Conservation (phyloP, 352 stramenopile species). For the Phytopythium oedochilum region DNA sequence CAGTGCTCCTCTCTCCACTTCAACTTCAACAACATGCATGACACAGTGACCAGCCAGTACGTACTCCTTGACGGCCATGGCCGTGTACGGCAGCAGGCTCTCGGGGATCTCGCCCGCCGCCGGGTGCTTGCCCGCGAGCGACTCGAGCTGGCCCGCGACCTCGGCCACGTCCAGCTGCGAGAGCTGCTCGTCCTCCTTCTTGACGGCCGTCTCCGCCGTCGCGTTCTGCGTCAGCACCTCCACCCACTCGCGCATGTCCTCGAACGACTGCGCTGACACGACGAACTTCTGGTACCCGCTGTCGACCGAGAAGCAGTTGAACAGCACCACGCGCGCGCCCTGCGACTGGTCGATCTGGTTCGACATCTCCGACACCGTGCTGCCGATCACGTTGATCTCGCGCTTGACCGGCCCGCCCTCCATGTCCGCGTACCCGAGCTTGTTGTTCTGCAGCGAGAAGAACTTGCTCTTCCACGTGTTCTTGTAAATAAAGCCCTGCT, state of each 20-base stretch:
- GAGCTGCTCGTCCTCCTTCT: constrained; percentile 67
- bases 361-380: constrained; percentile 70
- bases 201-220: constrained; percentile 70
- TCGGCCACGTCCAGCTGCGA: constrained; percentile 72
- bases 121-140: constrained; percentile 73
- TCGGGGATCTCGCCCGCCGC: constrained; percentile 63
- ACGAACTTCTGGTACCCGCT: constrained; percentile 81
- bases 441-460: constrained; percentile 87
- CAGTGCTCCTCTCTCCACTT: too few species aligned
- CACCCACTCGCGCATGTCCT: constrained; percentile 88
- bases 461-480: constrained; percentile 88
- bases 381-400: constrained; percentile 86
- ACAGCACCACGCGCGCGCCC: constrained; percentile 75
- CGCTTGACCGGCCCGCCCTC: constrained; percentile 83
- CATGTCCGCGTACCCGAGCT: constrained; percentile 72
- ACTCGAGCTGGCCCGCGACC: constrained; percentile 74
- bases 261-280: constrained; percentile 78
- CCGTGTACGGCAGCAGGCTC: constrained; percentile 70
- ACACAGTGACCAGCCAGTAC: constrained; percentile 12
- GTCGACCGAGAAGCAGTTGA: constrained; percentile 85
- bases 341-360: constrained; percentile 89
- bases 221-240: constrained; percentile 85
- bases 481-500: constrained; percentile 89
- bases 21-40: background rate
- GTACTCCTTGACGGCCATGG: constrained; percentile 84